phyloP scores from a whole-genome alignment of 2,329 filamentous ascomycete species.

The Ophiostoma sp. region DNA sequence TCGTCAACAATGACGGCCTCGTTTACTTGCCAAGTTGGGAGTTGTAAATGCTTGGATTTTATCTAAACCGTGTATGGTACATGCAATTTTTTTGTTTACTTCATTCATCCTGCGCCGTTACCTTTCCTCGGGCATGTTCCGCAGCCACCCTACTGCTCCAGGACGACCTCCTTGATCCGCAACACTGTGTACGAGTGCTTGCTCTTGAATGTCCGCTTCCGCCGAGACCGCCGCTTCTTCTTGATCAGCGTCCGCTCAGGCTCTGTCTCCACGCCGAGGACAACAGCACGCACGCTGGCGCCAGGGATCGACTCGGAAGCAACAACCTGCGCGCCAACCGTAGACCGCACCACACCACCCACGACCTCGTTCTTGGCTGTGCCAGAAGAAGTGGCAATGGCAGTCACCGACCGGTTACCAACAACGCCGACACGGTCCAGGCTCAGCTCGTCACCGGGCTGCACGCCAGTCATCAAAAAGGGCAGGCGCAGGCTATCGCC shows the following conservation, averaged over 20 bases:
- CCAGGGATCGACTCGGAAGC: conserved; percentile 21
- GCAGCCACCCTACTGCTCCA: conserved; percentile 13
- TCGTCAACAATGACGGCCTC: neutral
- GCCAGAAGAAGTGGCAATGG: conserved; percentile 12
- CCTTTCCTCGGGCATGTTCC: neutral
- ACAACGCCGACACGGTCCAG: conserved; percentile 79
- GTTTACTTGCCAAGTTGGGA: neutral
- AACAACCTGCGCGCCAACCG: conserved; percentile 9
- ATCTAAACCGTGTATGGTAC: neutral
- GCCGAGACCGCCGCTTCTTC: conserved; percentile 71
- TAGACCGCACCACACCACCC: conserved; percentile 1
- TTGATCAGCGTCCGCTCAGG: conserved; percentile 73
- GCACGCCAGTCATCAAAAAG: conserved; percentile 70
- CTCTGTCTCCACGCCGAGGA: conserved; percentile 78
- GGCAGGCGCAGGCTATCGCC: conserved; percentile 73
- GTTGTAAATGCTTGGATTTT: conserved; percentile 1
- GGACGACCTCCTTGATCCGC: conserved; percentile 62
- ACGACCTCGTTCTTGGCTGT: neutral
- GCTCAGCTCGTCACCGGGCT: conserved; percentile 77
- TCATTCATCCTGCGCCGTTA: neutral
- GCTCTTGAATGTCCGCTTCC: conserved; percentile 71
- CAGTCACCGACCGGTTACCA: conserved; percentile 56
- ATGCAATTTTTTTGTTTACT: neutral
- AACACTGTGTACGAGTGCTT: conserved; percentile 88
- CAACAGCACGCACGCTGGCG: conserved; percentile 50